These are phyloP conservation scores for Euphrasia confusa DNA, from an alignment of 257 asterid species.

Conservation along the genomic window DNA sequence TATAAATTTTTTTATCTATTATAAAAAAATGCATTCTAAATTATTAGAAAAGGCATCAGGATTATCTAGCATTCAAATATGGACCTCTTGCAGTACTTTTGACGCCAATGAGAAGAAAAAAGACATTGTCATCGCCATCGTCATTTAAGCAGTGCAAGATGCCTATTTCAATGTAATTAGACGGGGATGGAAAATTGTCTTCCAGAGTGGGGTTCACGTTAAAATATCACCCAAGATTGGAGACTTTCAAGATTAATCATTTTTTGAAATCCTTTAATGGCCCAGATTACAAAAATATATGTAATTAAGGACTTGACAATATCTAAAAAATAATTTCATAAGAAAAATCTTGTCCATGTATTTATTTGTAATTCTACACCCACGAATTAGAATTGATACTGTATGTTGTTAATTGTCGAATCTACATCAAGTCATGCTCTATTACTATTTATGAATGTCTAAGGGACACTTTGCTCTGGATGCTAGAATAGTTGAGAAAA, in stretches of 20 bases:
- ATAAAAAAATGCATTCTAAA: too few relatives aligned
- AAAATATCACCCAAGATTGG: neutral
- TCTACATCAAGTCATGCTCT: neutral
- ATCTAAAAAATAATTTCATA: neutral
- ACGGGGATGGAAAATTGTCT: too few relatives aligned
- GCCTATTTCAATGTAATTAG: too few relatives aligned
- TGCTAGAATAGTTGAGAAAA: neutral
- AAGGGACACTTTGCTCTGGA: neutral
- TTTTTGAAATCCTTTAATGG: neutral
- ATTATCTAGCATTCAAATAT: too few relatives aligned
- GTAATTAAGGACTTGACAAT: neutral
- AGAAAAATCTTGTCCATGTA: constrained; percentile 1
- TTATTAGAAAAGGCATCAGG: too few relatives aligned
- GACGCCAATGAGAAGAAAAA: too few relatives aligned
- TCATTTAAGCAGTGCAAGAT: too few relatives aligned
- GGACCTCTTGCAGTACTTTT: too few relatives aligned
- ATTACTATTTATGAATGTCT: neutral
- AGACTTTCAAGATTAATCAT: neutral
- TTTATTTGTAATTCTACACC: neutral
- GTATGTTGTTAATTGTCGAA: neutral
- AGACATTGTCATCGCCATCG: too few relatives aligned
- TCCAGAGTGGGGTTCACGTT: too few relatives aligned
- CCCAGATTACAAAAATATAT: neutral
- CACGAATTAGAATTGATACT: neutral
- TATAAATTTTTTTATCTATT: too few relatives aligned